Evolutionary conservation across 768 basidiomycete species (phyloP).

Genomic region (Panaeolus cyanescens): DNA sequence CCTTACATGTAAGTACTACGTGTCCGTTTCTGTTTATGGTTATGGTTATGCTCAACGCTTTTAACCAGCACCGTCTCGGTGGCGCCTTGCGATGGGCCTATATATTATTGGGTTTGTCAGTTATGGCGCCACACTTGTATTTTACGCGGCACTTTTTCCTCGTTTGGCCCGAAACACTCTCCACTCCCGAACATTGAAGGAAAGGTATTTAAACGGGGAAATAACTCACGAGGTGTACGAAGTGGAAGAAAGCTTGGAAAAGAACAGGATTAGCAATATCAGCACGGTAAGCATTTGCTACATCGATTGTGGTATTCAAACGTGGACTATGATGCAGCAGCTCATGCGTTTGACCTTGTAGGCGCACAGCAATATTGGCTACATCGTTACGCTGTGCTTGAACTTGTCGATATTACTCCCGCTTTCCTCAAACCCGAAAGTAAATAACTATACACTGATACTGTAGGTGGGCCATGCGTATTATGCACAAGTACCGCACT

Average conservation of each 20-base stretch:
- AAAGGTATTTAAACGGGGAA: constrained; percentile 60
- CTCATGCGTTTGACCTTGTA: constrained; percentile 21
- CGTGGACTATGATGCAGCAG: background rate
- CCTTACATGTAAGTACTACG: constrained; percentile 55
- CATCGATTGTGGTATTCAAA: background rate
- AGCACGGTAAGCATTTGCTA: constrained; percentile 57
- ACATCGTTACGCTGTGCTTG: constrained; percentile 61
- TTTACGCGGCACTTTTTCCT: constrained; percentile 79
- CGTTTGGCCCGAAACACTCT: constrained; percentile 79
- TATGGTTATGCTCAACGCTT: background rate
- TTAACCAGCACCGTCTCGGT: constrained; percentile 57
- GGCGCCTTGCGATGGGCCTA: constrained; percentile 76
- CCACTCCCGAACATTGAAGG: constrained; percentile 55
- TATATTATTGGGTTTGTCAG: constrained; percentile 81
- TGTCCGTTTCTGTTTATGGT: background rate
- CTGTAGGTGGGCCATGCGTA: constrained; percentile 43
- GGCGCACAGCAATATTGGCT: constrained; percentile 80
- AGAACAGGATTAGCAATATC: constrained; percentile 84
- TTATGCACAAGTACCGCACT: background rate
- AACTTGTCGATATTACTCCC: constrained; percentile 76
- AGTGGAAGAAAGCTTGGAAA: constrained; percentile 74
- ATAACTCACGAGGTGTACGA: constrained; percentile 67
- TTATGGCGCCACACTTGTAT: constrained; percentile 81
- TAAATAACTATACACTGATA: constrained; percentile 74
- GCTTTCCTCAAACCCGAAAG: constrained; percentile 53